Conservation (phyloP, 2,329 filamentous ascomycete genomes). For the Talaromyces sp. region DNA sequence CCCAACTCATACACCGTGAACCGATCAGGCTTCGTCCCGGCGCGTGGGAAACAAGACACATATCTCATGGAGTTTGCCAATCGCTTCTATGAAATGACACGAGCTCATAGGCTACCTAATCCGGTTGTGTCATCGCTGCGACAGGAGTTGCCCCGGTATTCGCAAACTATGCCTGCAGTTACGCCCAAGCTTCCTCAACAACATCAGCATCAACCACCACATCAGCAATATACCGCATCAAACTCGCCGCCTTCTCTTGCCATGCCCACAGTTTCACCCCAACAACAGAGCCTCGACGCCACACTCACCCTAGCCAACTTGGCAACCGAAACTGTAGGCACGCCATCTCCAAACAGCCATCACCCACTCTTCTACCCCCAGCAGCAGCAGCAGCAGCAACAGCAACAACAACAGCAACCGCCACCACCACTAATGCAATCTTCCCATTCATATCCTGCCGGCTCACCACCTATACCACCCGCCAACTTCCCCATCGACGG, state of each 20-base stretch:
- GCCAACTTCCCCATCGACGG: neutral
- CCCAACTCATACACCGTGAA: neutral
- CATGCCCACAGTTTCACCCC: constrained; percentile 1
- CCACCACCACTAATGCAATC: neutral
- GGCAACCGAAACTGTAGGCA: neutral
- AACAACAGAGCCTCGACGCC: constrained; percentile 8
- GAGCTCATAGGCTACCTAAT: constrained; percentile 24
- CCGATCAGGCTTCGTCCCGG: neutral
- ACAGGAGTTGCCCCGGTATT: constrained; percentile 23
- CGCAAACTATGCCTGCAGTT: constrained; percentile 15
- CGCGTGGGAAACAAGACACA: constrained; percentile 8
- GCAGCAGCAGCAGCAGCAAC: constrained; percentile 3
- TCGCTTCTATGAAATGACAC: constrained; percentile 32
- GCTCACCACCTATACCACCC: neutral
- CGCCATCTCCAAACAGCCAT: neutral
- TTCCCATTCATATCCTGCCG: neutral
- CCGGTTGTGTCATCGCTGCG: constrained; percentile 15
- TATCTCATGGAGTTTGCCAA: constrained; percentile 29
- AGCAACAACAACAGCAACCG: constrained; percentile 1
- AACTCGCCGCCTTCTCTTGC: neutral
- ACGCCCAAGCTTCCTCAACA: constrained; percentile 13
- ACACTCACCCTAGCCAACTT: constrained; percentile 12
- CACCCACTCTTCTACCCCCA: constrained; percentile 1
- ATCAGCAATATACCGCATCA: constrained; percentile 1
- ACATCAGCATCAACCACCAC: constrained; percentile 7